Evolutionary conservation across 176 grass and related monocot genomes (phyloP), one percentile per base, ranked within the genome.

Genomic region (Juncus inflexus): DNA sequence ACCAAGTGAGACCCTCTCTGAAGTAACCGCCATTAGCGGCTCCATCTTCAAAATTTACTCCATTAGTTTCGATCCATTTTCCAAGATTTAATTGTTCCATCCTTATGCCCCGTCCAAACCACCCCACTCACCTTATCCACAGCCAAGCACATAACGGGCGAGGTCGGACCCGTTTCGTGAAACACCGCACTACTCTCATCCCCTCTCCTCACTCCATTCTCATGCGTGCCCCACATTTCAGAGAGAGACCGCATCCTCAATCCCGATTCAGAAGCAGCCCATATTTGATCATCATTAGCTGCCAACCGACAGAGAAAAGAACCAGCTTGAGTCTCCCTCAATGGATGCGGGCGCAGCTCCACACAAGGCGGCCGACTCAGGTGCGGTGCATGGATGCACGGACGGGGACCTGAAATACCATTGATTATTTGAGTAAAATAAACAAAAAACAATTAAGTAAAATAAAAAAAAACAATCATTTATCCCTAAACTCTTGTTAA

Each of bases 141-240:
- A 60, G 52, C 78, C 40, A 88, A 65, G 76, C 84, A 92, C 62
- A 88, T 75, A 54, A 85, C 82, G 47, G 89, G 78, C 43, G 78
- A 83, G 4, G 89, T 72, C 11, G 64, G 75, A 42, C 74, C 62
- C 37, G 84, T 82, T 76, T 92, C 89, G 55, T 66, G 81, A 72
- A 92, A 92, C 2, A 84, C 84, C n/a, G 84, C 83, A 74, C 75
- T 92, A 81, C 79, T 78, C 89, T 92, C 89, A 78, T 88, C 84
- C 15, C 89, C 84, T 12, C 74, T 82, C 38, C 78, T 73, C 35
- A 79, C 81, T 15, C 50, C 85, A 0, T 6, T 59, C 3, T 43
- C 19, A 13, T 67, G 55, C 52, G 37, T 67, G 52, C 2, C n/a
- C 47, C 86, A 92, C 52, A 66, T 37, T 57, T 85, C 71, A 19